Conservation (phyloP, 2,329 filamentous ascomycete species). For the Calonectria hongkongensis region DNA sequence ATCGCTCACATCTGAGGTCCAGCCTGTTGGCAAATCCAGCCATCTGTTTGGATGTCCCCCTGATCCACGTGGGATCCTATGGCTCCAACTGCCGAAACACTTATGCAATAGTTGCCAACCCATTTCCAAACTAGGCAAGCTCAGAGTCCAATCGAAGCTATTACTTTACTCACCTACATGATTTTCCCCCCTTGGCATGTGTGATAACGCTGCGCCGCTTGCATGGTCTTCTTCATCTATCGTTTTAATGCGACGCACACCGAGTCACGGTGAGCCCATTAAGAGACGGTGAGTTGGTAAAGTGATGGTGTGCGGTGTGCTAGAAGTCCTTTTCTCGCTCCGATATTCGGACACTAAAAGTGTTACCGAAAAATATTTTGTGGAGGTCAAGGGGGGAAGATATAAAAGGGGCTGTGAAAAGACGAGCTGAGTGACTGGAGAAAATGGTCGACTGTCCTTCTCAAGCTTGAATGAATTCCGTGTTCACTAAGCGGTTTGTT, state of each 20-base stretch:
- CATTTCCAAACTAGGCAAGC: constrained; percentile 20
- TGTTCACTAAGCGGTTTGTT: too few species aligned
- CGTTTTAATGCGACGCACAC: neutral
- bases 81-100: neutral
- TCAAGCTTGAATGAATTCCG: too few species aligned
- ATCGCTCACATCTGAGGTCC: neutral
- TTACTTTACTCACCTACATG: neutral
- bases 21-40: neutral
- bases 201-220: neutral
- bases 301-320: neutral
- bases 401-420: neutral
- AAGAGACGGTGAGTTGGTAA: neutral
- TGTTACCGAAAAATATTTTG: neutral
- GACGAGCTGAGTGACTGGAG: neutral
- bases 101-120: constrained; percentile 11
- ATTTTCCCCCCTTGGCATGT: too few species aligned
- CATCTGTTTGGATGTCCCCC: neutral
- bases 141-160: neutral
- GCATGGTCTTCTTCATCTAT: neutral
- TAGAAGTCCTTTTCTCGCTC: constrained; percentile 1
- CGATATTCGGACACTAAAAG: constrained; percentile 6
- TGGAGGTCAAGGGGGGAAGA: constrained; percentile 1
- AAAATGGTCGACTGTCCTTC: neutral
- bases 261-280: neutral
- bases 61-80: neutral